Evolutionary conservation across 2,329 filamentous ascomycete genomes (phyloP), one percentile per base, ranked within the genome.

Genomic region (Cadophora malorum): DNA sequence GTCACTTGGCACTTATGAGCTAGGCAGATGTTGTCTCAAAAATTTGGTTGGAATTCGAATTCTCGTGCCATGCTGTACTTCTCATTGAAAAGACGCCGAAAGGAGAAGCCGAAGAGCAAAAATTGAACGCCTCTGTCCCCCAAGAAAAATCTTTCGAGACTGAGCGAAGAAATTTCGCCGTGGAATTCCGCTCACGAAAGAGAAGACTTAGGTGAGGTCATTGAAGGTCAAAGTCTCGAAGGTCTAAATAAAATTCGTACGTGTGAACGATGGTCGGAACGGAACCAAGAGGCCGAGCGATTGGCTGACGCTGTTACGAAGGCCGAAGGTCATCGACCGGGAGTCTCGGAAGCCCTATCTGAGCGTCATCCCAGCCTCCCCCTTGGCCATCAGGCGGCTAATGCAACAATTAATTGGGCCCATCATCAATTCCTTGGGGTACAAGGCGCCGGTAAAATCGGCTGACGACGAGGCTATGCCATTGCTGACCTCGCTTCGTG

Each of bases 401-500:
- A 31, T 10, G 23, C 14, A 33, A 31, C 16, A 55, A 31, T 55
- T 55, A 8, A 55, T 25, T 55, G 52, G 52, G 52, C 52, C 52
- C 52, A 55, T 25, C 52, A 31, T 25, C 16, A 31, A 33, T 19
- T 55, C 4, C 25, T 55, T 55, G 28, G 52, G 14, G 28, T 33
- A 55, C 16, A 55, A 55, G 52, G 33, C 52, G 28, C 45, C 45
- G 45, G 45, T 49, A 49, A n/a, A 49, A 49, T 21, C 52, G 52
- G 52, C 52, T 33, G 52, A 55, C 52, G 25, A 55, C 52, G 52
- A 55, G 52, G 52, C 52, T 55, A 55, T 55, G 52, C 52, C 16
- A 14, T 55, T 55, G 52, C 52, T 55, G 52, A 55, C 52, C 16
- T 55, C 52, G 52, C 28, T 55, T 55, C 33, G 52, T 33, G 25